Evolutionary conservation across 805 yeast genomes (phyloP).

Genomic region (Schwanniomyces vanrijiae): DNA sequence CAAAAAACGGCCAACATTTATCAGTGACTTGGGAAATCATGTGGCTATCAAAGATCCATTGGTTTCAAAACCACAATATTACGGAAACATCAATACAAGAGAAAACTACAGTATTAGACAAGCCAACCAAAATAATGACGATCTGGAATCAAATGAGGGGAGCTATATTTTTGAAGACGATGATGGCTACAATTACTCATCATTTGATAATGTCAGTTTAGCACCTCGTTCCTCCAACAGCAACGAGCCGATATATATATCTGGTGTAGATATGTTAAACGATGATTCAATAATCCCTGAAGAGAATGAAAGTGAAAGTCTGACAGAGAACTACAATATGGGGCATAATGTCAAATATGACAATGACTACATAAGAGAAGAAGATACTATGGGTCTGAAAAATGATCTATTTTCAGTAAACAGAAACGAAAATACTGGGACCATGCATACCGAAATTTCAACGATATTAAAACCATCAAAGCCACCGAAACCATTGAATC

Average conservation of each 20-base stretch:
- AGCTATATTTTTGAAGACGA: conserved; percentile 7
- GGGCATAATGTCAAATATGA: not conserved
- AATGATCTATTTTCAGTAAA: conserved; percentile 5
- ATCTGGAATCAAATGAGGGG: not conserved
- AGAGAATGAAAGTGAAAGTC: not conserved
- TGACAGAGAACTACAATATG: not conserved
- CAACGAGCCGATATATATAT: not conserved
- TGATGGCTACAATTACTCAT: conserved; percentile 7
- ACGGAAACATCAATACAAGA: not conserved
- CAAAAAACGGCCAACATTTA: not conserved
- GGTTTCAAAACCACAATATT: not conserved
- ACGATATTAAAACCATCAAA: not conserved
- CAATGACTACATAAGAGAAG: not conserved
- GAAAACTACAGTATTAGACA: not conserved
- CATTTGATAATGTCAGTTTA: not conserved
- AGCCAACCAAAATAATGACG: not conserved
- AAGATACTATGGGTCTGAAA: not conserved
- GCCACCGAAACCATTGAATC: not conserved
- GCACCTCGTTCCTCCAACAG: not conserved
- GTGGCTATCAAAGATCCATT: not conserved
- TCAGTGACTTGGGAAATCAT: not conserved
- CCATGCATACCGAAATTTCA: conserved; percentile 1
- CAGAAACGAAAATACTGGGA: conserved; percentile 1
- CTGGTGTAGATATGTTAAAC: not conserved
- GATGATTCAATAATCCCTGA: not conserved